Conservation (phyloP, 805 yeast species). For the Sugiyamaella marilandica region DNA sequence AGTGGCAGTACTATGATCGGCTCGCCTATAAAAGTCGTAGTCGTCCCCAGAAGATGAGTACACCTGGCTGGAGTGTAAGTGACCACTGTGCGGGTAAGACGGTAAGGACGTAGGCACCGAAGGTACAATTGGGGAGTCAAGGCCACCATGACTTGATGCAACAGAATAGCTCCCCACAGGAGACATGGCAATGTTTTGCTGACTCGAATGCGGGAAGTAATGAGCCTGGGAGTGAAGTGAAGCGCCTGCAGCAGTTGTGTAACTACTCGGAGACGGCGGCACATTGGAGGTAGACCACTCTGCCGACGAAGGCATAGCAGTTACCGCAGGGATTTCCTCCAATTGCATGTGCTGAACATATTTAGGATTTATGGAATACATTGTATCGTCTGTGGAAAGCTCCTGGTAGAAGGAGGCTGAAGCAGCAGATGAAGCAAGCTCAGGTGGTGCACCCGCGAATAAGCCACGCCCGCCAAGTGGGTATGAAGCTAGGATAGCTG, state of each 20-base stretch:
- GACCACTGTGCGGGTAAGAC: not conserved
- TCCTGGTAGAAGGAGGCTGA: not conserved
- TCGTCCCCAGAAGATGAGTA: not conserved
- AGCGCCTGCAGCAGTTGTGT: not conserved
- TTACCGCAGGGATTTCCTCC: not conserved
- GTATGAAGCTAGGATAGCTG: conserved; percentile 4
- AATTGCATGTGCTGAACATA: conserved; percentile 10
- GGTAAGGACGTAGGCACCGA: not conserved
- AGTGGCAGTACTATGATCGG: not conserved
- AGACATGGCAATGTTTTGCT: not conserved
- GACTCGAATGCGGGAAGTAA: not conserved
- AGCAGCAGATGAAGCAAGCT: not conserved
- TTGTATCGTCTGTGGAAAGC: conserved; percentile 4
- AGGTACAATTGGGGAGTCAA: not conserved
- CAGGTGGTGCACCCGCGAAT: conserved; percentile 1
- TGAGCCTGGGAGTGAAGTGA: not conserved
- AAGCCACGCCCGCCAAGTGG: not conserved
- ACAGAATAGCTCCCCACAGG: not conserved
- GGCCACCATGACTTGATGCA: conserved; percentile 1
- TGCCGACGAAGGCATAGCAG: conserved; percentile 7
- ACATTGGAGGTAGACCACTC: not conserved
- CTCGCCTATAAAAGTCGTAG: conserved; percentile 2
- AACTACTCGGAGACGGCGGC: conserved; percentile 6
- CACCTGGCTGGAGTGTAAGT: not conserved
- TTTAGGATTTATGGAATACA: conserved; percentile 6